A percentile compares a stretch with the other conserved stretches of the same genome.
Evolutionary conservation across 192 early-diverging fungal genomes (phyloP).

Genomic region (Blastocladiella britannica): DNA sequence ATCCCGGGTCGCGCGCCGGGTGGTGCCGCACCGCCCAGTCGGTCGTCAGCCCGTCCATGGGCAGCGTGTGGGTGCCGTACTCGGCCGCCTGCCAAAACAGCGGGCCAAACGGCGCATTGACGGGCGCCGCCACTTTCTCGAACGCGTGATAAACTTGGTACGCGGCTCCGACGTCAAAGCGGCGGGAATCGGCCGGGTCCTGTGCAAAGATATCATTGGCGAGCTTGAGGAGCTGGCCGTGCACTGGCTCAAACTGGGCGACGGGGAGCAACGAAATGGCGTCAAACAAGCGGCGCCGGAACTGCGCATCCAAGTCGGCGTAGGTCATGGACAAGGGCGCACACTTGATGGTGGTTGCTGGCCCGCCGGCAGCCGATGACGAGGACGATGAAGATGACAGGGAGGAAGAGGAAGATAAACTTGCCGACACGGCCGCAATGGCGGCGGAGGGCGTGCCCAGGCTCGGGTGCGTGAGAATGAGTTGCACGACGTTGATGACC

Average conservation of each 20-base stretch:
- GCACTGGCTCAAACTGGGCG: neutral
- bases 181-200: neutral
- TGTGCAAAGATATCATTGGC: neutral
- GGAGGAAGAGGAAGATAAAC: no score
- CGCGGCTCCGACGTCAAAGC: neutral
- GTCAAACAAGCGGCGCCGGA: neutral
- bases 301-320: neutral
- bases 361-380: no score
- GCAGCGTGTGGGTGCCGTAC: neutral
- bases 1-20: neutral
- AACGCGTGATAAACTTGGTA: neutral
- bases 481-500: neutral
- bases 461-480: neutral
- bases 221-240: neutral
- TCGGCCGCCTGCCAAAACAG: neutral
- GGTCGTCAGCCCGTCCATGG: neutral
- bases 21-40: neutral
- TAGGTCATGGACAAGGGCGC: neutral
- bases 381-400: no score
- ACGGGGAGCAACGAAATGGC: neutral
- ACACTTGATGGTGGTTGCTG: neutral
- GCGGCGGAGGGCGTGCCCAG: neutral
- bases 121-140: neutral
- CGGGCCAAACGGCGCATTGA: neutral
- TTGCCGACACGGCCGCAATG: no score